Evolutionary conservation across 345 rosid species (phyloP).

Genomic region (Leavenworthia alabamica): DNA sequence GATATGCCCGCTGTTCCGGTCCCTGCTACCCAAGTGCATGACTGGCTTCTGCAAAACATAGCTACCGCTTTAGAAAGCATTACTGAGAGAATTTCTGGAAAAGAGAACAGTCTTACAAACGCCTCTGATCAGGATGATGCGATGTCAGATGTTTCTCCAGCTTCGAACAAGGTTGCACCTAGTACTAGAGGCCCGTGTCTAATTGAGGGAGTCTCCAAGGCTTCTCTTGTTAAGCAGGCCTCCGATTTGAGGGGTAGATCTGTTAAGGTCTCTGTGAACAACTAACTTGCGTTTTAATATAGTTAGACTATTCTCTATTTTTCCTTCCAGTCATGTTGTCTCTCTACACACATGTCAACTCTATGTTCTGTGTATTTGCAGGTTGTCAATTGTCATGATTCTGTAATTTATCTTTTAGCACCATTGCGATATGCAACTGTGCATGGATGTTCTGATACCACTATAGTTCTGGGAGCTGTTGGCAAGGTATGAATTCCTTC

Average conservation of each 20-base stretch:
- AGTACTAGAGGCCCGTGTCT: conserved; percentile 63
- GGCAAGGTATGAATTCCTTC: conserved; percentile 67
- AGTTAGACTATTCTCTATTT: neutral
- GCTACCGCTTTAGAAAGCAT: conserved; percentile 65
- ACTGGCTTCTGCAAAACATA: conserved; percentile 83
- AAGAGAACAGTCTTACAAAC: conserved; percentile 71
- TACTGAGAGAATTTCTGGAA: conserved; percentile 78
- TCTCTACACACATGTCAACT: neutral
- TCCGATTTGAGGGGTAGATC: conserved; percentile 85
- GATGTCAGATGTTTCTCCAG: conserved; percentile 83
- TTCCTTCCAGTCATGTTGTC: neutral
- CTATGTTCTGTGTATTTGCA: conserved; percentile 30
- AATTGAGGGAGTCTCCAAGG: conserved; percentile 91
- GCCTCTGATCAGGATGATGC: conserved; percentile 81
- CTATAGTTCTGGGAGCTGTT: conserved; percentile 95
- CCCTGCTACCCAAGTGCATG: conserved; percentile 79
- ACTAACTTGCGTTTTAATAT: neutral
- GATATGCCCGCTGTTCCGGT: conserved; percentile 99
- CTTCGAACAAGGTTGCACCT: conserved; percentile 56
- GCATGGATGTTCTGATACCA: conserved; percentile 96
- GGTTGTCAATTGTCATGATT: conserved; percentile 97
- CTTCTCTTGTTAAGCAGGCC: conserved; percentile 79
- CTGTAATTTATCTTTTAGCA: conserved; percentile 82
- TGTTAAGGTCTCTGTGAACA: conserved; percentile 56
- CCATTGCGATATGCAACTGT: conserved; percentile 87